These are phyloP conservation scores for Malus hybrid DNA, from an alignment of 331 rosid genomes.

Conservation along the genomic window DNA sequence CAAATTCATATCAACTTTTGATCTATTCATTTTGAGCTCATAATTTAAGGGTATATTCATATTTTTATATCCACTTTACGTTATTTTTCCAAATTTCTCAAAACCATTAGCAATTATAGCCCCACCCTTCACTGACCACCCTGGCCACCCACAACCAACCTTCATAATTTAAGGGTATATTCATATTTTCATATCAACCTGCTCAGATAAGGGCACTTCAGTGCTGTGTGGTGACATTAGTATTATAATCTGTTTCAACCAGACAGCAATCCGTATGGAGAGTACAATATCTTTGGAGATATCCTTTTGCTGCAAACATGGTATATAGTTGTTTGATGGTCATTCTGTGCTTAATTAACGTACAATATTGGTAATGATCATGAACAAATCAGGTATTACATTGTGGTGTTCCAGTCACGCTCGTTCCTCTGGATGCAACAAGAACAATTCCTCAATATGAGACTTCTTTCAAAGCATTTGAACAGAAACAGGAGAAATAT, in stretches of 20 bases:
- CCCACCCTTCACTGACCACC: too few species aligned
- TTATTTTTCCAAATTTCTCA: too few species aligned
- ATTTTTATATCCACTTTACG: too few species aligned
- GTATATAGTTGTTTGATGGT: background rate
- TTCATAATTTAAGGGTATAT: too few species aligned
- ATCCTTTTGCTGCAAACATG: constrained; percentile 17
- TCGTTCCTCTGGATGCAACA: constrained; percentile 18
- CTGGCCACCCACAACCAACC: too few species aligned
- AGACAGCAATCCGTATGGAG: constrained; percentile 4
- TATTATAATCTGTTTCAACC: background rate
- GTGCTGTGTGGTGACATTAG: background rate
- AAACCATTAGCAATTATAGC: too few species aligned
- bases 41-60: too few species aligned
- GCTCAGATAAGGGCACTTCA: background rate
- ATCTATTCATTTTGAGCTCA: too few species aligned
- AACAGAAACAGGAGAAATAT: background rate
- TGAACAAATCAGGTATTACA: constrained; percentile 6
- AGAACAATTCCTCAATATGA: background rate
- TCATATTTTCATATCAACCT: background rate
- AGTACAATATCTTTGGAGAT: constrained; percentile 15
- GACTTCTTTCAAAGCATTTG: background rate
- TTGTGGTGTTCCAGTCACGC: constrained; percentile 11
- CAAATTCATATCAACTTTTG: too few species aligned
- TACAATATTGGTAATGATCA: background rate
- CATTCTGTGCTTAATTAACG: background rate